A percentile compares a stretch with the other conserved stretches of the same genome.
phyloP scores from a whole-genome alignment of 306 rosid species.

The Begonia fuchsioides region DNA sequence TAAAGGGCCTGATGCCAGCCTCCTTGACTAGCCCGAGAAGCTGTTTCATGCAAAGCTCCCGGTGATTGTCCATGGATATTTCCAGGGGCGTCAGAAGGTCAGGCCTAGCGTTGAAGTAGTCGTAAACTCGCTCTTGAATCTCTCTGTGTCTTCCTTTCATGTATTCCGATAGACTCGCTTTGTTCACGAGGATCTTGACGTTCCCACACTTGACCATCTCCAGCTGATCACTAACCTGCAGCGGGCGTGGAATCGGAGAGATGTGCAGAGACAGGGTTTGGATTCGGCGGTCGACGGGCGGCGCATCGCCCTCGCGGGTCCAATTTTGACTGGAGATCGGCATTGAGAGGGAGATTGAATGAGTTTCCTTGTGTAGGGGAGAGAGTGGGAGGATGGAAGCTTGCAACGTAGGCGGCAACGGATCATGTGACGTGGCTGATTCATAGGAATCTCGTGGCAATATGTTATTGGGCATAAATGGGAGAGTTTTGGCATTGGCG shows the following conservation, averaged over 20 bases:
- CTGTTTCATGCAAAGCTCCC: slow-evolving; percentile 75
- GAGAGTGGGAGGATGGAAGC: neutral
- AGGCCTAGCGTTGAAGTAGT: slow-evolving; percentile 49
- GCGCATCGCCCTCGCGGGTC: slow-evolving; percentile 18
- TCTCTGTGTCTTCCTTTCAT: slow-evolving; percentile 60
- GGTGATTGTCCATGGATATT: slow-evolving; percentile 56
- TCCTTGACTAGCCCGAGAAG: slow-evolving; percentile 57
- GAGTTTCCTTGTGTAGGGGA: neutral
- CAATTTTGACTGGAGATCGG: slow-evolving; percentile 1
- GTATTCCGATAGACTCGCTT: slow-evolving; percentile 19
- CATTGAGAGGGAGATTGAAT: slow-evolving; percentile 4
- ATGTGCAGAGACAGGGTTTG: slow-evolving; percentile 46
- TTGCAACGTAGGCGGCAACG: neutral
- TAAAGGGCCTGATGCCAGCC: slow-evolving; percentile 55
- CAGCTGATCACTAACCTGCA: slow-evolving; percentile 4
- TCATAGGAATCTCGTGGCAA: neutral
- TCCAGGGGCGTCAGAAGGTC: slow-evolving; percentile 78
- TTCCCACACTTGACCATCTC: slow-evolving; percentile 31
- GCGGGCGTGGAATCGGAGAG: slow-evolving; percentile 13
- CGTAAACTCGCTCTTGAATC: slow-evolving; percentile 45
- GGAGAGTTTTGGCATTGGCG: neutral
- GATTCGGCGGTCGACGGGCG: slow-evolving; percentile 31
- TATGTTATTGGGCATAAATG: neutral
- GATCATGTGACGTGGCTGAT: neutral
- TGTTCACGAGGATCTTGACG: slow-evolving; percentile 29